Percentiles rank a stretch among this genome's conserved stretches.
Conservation (phyloP, 371 early-diverging fungal species). For the Conidiobolus incongruus region DNA sequence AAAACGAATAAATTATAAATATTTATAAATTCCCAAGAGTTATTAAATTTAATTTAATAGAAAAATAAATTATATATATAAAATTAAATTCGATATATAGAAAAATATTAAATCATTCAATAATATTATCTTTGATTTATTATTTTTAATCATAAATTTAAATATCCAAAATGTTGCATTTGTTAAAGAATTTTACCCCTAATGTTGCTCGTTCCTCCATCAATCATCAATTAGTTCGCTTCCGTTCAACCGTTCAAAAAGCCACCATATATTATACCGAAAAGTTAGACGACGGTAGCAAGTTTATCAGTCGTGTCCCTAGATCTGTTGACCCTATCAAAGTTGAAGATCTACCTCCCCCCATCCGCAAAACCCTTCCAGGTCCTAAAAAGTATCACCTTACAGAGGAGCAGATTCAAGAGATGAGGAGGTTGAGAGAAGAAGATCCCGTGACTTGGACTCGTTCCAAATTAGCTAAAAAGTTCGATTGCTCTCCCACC, state of each 20-base stretch:
- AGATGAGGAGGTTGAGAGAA: slow-evolving; percentile 11
- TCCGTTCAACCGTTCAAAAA: background rate
- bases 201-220: too few species aligned
- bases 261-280: slow-evolving; percentile 5
- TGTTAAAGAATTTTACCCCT: too few species aligned
- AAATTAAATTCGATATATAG: too few species aligned
- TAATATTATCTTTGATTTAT: too few species aligned
- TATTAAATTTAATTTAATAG: too few species aligned
- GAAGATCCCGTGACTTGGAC: slow-evolving; percentile 15
- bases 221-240: too few species aligned
- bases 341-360: slow-evolving; percentile 12
- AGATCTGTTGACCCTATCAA: background rate
- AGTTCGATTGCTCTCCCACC: slow-evolving; percentile 8
- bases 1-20: too few species aligned
- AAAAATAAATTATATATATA: too few species aligned
- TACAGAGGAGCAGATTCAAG: slow-evolving; percentile 11
- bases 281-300: slow-evolving; percentile 8
- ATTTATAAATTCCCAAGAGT: too few species aligned
- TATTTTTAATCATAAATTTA: too few species aligned
- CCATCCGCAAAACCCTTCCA: slow-evolving; percentile 7
- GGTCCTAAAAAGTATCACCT: slow-evolving; percentile 6
- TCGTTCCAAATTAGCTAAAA: slow-evolving; percentile 12
- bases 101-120: too few species aligned
- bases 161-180: too few species aligned
- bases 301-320: slow-evolving; percentile 6